Conservation (phyloP, 2,329 filamentous ascomycete species). For the Aureobasidium sp. region DNA sequence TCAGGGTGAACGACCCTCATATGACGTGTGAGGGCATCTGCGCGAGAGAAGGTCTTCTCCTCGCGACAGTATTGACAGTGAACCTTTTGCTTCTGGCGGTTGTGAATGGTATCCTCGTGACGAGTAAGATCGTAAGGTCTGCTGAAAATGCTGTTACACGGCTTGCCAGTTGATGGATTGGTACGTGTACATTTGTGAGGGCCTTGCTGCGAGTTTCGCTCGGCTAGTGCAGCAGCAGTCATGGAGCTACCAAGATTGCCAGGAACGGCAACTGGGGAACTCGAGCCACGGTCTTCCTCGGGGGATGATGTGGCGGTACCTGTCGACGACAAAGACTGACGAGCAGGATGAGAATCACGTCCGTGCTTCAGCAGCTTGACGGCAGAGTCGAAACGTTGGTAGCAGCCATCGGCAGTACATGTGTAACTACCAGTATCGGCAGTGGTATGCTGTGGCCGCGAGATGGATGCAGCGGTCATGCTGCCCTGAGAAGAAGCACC, state of each 20-base stretch:
- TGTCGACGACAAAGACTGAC: conserved; percentile 32
- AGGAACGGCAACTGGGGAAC: conserved; percentile 21
- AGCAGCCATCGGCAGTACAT: conserved; percentile 90
- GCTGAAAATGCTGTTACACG: conserved; percentile 90
- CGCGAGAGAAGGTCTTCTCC: conserved; percentile 93
- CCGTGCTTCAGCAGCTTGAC: conserved; percentile 89
- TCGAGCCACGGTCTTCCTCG: conserved; percentile 19
- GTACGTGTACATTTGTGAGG: conserved; percentile 88
- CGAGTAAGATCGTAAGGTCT: conserved; percentile 92
- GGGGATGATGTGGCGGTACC: conserved; percentile 31
- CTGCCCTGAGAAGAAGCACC: conserved; percentile 36
- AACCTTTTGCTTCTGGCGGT: conserved; percentile 87
- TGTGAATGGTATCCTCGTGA: conserved; percentile 97
- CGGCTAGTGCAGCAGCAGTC: conserved; percentile 48
- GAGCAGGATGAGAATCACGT: conserved; percentile 77
- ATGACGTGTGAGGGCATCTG: conserved; percentile 87
- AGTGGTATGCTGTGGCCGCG: conserved; percentile 54
- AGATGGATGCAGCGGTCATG: conserved; percentile 22
- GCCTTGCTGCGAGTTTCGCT: conserved; percentile 78
- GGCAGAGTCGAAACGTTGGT: conserved; percentile 78
- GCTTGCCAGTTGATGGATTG: conserved; percentile 90
- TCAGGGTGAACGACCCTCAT: conserved; percentile 93
- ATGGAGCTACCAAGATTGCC: conserved; percentile 31
- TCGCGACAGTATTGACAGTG: conserved; percentile 87
- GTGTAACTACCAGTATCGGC: conserved; percentile 87